A percentile compares a stretch with the other conserved stretches of the same genome.
Conservation (phyloP, 768 basidiomycete genomes). For the Coprinopsis marcescibilis region DNA sequence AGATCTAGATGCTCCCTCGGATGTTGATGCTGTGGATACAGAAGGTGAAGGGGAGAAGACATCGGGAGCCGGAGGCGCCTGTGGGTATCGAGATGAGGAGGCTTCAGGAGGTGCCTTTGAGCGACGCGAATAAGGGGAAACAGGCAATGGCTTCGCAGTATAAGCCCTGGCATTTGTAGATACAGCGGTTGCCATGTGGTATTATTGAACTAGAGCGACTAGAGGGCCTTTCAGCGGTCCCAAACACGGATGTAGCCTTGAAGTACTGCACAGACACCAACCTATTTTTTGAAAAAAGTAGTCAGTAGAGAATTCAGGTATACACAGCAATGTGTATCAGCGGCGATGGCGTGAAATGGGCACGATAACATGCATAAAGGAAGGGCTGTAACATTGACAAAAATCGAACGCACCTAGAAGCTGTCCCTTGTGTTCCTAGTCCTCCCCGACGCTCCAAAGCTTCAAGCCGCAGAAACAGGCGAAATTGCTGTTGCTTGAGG, state of each 20-base stretch:
- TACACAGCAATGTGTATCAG: background rate
- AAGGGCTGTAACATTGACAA: background rate
- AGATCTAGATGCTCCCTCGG: constrained; percentile 42
- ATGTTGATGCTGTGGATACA: constrained; percentile 22
- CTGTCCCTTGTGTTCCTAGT: background rate
- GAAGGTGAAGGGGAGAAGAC: too few relatives aligned
- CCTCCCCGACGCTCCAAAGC: background rate
- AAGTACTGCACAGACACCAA: background rate
- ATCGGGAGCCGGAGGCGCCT: constrained; percentile 28
- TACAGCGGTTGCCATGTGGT: constrained; percentile 42
- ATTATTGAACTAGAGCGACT: constrained; percentile 6
- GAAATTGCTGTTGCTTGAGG: background rate
- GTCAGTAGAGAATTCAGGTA: too few relatives aligned
- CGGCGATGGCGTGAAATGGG: background rate
- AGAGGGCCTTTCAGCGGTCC: background rate
- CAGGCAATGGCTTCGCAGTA: constrained; percentile 37
- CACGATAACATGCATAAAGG: background rate
- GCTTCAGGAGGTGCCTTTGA: constrained; percentile 27
- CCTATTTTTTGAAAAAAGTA: too few relatives aligned
- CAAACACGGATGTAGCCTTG: background rate
- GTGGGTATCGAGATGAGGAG: constrained; percentile 40
- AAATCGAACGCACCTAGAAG: constrained; percentile 2
- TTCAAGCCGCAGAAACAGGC: background rate
- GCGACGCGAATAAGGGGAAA: constrained; percentile 36
- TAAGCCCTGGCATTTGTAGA: constrained; percentile 31